Evolutionary conservation across 169 alveolate species (phyloP).

Genomic region (Toxoplasma gondii): DNA sequence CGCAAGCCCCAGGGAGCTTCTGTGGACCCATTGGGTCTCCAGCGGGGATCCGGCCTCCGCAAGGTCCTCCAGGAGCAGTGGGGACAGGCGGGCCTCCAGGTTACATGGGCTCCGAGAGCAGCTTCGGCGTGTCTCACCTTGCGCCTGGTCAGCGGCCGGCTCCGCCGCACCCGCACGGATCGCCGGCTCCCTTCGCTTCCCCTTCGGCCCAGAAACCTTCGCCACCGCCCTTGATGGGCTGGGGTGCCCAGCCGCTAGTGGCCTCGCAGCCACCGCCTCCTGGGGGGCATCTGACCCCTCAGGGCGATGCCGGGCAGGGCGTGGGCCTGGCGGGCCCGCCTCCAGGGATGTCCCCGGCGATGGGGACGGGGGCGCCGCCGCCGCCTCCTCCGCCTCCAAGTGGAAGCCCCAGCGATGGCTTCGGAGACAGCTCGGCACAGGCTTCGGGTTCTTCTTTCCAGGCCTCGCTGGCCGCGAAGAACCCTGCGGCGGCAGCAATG

Average conservation of each 20-base stretch:
- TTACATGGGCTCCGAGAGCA: not conserved
- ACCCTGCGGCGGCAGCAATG: not conserved
- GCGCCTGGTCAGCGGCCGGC: not conserved
- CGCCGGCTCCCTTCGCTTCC: not conserved
- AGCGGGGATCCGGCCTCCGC: not conserved
- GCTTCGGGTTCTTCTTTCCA: not conserved
- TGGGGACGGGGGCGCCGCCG: not conserved
- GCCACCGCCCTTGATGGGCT: conserved; percentile 11
- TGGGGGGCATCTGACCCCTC: not conserved
- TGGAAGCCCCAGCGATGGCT: not conserved
- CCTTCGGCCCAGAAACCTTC: not conserved
- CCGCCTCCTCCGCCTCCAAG: conserved; percentile 7
- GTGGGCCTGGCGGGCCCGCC: not conserved
- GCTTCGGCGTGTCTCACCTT: not conserved
- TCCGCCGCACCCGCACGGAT: not conserved
- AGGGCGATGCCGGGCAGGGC: not conserved
- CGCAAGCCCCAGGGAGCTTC: not conserved
- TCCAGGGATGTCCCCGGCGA: not conserved
- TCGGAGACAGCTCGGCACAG: not conserved
- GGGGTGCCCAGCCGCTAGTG: not conserved
- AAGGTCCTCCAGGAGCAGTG: not conserved
- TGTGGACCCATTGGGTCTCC: not conserved
- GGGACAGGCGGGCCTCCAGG: too few relatives aligned
- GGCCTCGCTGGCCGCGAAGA: not conserved
- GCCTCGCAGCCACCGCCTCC: not conserved